Evolutionary conservation across 2,329 filamentous ascomycete species (phyloP).

Genomic region (Cryphonectria parasitica): DNA sequence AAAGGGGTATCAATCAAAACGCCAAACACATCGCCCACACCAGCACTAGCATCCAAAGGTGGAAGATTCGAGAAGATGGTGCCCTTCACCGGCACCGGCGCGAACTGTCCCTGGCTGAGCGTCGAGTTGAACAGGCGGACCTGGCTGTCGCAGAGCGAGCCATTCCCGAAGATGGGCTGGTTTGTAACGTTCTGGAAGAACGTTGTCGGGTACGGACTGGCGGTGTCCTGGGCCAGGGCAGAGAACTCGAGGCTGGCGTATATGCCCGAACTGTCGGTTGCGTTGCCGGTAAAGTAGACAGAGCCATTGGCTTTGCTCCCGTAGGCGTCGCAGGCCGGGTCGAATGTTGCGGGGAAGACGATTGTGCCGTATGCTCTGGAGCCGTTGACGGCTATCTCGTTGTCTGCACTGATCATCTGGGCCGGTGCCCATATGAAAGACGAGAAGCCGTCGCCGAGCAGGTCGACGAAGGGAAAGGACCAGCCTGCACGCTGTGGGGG

Average conservation of each 20-base stretch:
- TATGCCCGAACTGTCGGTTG: slow-evolving; percentile 31
- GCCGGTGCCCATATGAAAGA: slow-evolving; percentile 55
- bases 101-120: slow-evolving; percentile 34
- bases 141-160: slow-evolving; percentile 46
- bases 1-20: slow-evolving; percentile 40
- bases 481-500: slow-evolving; percentile 49
- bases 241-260: slow-evolving; percentile 39
- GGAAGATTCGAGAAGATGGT: slow-evolving; percentile 34
- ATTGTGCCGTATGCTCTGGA: slow-evolving; percentile 51
- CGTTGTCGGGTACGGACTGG: slow-evolving; percentile 42
- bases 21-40: slow-evolving; percentile 35
- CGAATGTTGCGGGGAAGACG: slow-evolving; percentile 47
- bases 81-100: slow-evolving; percentile 35
- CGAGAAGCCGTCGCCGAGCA: slow-evolving; percentile 53
- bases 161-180: slow-evolving; percentile 57
- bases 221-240: slow-evolving; percentile 17
- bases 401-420: slow-evolving; percentile 50
- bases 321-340: slow-evolving; percentile 56
- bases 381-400: slow-evolving; percentile 48
- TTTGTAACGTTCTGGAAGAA: slow-evolving; percentile 58
- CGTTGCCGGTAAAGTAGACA: slow-evolving; percentile 33
- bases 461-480: slow-evolving; percentile 60
- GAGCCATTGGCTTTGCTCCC: slow-evolving; percentile 34
- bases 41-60: slow-evolving; percentile 30
- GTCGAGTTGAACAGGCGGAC: slow-evolving; percentile 40